A percentile compares a stretch with the other conserved stretches of the same genome.
Evolutionary conservation across 768 basidiomycete genomes (phyloP).

Genomic region (Tephrocybe rancida): DNA sequence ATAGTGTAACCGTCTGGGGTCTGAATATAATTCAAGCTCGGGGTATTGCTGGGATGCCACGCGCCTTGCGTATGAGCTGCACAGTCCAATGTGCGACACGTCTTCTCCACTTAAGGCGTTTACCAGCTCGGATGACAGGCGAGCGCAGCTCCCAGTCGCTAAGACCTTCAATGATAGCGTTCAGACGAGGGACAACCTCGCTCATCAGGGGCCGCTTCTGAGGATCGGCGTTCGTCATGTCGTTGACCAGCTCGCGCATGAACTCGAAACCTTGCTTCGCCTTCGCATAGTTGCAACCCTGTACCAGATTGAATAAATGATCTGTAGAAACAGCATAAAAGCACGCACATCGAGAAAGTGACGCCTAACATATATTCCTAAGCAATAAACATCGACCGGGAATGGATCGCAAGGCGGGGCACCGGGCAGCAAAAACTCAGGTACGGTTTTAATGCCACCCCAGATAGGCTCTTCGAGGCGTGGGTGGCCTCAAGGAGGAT

Average conservation of each 20-base stretch:
- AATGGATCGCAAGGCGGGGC: slow-evolving; percentile 9
- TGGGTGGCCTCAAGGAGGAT: neutral
- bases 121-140: neutral
- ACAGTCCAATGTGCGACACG: neutral
- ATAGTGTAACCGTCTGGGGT: too few relatives aligned
- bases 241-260: neutral
- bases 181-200: neutral
- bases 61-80: neutral
- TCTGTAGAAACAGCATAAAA: neutral
- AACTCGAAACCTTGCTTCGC: slow-evolving; percentile 2
- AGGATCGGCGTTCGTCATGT: slow-evolving; percentile 4
- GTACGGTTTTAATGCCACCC: slow-evolving; percentile 9
- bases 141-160: neutral
- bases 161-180: neutral
- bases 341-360: slow-evolving; percentile 3
- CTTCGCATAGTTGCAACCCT: neutral
- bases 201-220: neutral
- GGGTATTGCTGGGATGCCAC: slow-evolving; percentile 1
- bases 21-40: too few relatives aligned
- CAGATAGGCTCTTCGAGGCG: slow-evolving; percentile 1
- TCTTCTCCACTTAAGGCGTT: neutral
- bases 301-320: neutral
- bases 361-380: neutral
- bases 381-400: slow-evolving; percentile 10
- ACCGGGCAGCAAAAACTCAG: slow-evolving; percentile 1